Base-by-base conservation (phyloP, 495 filamentous ascomycete species). In the Aspergillus hancockii region DNA sequence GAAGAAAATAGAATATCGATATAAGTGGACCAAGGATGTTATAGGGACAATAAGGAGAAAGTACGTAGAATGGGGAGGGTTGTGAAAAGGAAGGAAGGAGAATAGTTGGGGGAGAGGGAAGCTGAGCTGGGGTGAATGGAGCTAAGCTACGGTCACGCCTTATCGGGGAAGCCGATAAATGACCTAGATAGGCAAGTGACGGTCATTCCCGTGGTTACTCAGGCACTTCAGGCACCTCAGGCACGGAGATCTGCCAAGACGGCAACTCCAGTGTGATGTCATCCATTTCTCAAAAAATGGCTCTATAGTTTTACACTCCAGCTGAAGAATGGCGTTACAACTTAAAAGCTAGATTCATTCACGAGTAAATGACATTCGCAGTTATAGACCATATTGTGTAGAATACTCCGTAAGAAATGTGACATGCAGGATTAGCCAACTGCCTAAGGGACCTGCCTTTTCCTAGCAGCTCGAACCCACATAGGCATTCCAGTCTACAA, bases 401-500 rank as follows among this genome's bases (percentile, higher is more conserved):
- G 36, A 40, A n/a, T n/a, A n/a, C n/a, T 13, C 9, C 36, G 12
- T 3, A 40, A 40, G 12, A 40, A 40, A 40, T 28, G 25, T 3
- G 25, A 28, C 3, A 28, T 28, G 7, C 7, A 28, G 3, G 7
- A 28, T 28, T 28, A 28, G 7, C 25, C 32, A 36, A 14, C 8
- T 10, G 32, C 10, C 13, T 10, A 36, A 36, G n/a, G 3, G 16
- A 41, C 38, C 38, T 16, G 38, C 4, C 16, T 4, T 31, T 12
- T 36, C 8, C 34, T 52, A 60, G 22, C 62, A 64, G 40, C 70
- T 77, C 38, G 69, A 73, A 34, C 70, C 77, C 18, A 79, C 77
- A 57, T 67, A 70, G 16, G 78, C 72, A 58, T 82, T 82, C 66
- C 76, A 80, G 51, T 81, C 83, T 23, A 84, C 82, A 50, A 75